Evolutionary conservation across 140 eudicot genomes (phyloP), one percentile per base, ranked within the genome.

Genomic region (Anethum foeniculum): DNA sequence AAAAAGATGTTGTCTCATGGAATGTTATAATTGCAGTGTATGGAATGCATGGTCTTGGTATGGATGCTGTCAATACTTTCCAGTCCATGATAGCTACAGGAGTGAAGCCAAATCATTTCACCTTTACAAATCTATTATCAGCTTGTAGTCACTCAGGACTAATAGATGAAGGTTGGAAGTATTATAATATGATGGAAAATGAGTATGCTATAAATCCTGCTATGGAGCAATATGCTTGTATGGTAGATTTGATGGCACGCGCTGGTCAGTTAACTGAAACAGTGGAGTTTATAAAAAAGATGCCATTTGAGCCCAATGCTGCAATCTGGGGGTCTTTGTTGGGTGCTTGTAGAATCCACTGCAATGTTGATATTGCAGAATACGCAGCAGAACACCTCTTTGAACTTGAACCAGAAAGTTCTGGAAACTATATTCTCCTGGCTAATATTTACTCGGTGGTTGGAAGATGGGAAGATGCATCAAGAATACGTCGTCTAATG

Each of bases 181-280:
- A 44, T 5, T 82, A 85, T 51, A 58, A 82, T n/a, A 74, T 77
- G 81, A 87, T 87, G 90, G 79, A 83, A 83, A 43, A 75, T 47
- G 86, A 77, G 58, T 82, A 83, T 23, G 80, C 4, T 23, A 27
- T 87, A 27, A 84, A 87, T 18, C 87, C 85, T 6, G 88, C 77
- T 34, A 85, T 87, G 88, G 90, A 87, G 83, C 88, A 87, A 47
- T 85, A 85, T 30, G 88, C 90, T 36, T 85, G 90, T 68, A 85
- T 87, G 78, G 86, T 87, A 48, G 90, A 87, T 85, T 12, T 85
- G 56, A 87, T 85, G 56, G 88, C 88, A 12, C 85, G 90, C 47
- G 84, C 88, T 2, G 88, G 90, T 14, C 56, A 83, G 39, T 78
- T 87, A 41, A 65, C 56, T 4, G 86, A 82, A 30, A 64, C 90